These are phyloP conservation scores for Gelatoporia subvermispora DNA, from an alignment of 768 basidiomycete genomes.

Conservation along the genomic window DNA sequence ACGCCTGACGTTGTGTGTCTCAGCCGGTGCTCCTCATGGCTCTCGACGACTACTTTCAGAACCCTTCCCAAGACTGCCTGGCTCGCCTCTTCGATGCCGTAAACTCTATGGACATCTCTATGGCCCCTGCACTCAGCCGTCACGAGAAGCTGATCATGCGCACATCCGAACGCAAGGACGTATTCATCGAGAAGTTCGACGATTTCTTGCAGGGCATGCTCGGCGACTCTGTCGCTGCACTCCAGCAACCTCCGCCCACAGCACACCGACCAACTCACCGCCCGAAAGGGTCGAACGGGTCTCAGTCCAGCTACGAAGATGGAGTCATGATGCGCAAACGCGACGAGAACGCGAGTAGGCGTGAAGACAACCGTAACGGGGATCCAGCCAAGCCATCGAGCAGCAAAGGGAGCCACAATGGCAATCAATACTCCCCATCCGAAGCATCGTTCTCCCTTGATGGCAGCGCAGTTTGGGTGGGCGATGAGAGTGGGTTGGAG, in stretches of 20 bases:
- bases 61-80: constrained; percentile 87
- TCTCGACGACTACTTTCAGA: constrained; percentile 88
- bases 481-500: constrained; percentile 61
- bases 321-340: constrained; percentile 47
- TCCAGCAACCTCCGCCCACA: constrained; percentile 1
- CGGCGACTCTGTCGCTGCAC: constrained; percentile 16
- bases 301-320: constrained; percentile 68
- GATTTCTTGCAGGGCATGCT: constrained; percentile 18
- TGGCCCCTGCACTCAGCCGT: constrained; percentile 71
- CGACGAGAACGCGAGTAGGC: constrained; percentile 8
- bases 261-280: constrained; percentile 6
- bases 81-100: constrained; percentile 88
- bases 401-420: constrained; percentile 28
- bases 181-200: constrained; percentile 83
- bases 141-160: constrained; percentile 88
- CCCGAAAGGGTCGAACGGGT: constrained; percentile 34
- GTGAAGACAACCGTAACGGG: constrained; percentile 2
- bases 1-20: neutral
- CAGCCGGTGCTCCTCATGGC: constrained; percentile 92
- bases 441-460: constrained; percentile 75
- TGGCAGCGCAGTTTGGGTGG: constrained; percentile 82
- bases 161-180: constrained; percentile 84
- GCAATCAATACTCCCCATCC: constrained; percentile 50
- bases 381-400: constrained; percentile 25
- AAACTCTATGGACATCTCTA: constrained; percentile 85